Evolutionary conservation across 139 green algal species (phyloP).

Genomic region (Gonium pectorale): DNA sequence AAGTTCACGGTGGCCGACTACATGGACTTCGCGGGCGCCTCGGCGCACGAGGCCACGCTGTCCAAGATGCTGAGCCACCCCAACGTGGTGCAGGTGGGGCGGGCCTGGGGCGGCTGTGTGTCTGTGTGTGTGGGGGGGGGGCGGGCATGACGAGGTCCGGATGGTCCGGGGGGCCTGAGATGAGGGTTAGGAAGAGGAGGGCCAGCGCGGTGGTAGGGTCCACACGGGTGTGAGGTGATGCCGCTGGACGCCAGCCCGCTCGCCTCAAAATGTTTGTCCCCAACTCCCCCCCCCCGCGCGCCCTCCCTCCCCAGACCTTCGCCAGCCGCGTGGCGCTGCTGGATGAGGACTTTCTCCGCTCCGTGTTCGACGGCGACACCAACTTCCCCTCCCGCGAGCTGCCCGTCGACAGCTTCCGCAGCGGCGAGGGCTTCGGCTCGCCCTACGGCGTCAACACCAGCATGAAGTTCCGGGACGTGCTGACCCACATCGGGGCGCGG

Average conservation of each 20-base stretch:
- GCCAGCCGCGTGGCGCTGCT: constrained; percentile 40
- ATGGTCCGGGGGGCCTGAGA: no score
- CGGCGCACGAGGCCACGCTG: constrained; percentile 41
- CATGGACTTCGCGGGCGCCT: constrained; percentile 44
- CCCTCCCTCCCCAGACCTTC: constrained; percentile 10
- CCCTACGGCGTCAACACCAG: constrained; percentile 42
- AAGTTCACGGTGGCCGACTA: constrained; percentile 48
- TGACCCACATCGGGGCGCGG: constrained; percentile 43
- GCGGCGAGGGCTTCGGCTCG: constrained; percentile 38
- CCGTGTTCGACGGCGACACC: constrained; percentile 41
- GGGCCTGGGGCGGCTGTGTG: no score
- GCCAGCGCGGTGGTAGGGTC: no score
- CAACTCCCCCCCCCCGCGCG: neutral
- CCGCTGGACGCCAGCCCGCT: no score
- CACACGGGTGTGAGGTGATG: no score
- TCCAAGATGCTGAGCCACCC: constrained; percentile 42
- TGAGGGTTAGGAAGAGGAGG: no score
- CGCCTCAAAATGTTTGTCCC: no score
- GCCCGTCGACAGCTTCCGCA: constrained; percentile 31
- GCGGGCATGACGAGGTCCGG: no score
- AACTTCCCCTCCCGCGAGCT: constrained; percentile 45
- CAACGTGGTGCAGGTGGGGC: constrained; percentile 31
- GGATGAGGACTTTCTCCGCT: constrained; percentile 43
- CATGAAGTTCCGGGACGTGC: constrained; percentile 43
- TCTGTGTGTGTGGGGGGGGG: no score